Base-by-base conservation (phyloP, 306 rosid genomes). In the Dryas alaskensis region DNA sequence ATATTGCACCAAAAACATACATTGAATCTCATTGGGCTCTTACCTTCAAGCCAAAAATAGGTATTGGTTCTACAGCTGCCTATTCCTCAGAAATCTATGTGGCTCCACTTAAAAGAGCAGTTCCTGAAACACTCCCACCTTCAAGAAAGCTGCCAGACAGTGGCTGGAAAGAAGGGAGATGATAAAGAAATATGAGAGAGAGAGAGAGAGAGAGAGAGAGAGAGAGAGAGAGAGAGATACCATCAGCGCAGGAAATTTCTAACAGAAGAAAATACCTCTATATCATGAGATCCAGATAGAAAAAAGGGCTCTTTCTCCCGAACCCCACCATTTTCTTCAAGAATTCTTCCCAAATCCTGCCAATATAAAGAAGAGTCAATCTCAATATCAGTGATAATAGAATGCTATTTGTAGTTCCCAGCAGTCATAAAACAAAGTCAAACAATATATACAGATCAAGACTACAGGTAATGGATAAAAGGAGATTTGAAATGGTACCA, bases 221-320 rank as follows among this genome's bases (percentile, higher is more conserved):
- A 72, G 74, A 66, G 49, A 27, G 59, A 6, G 62, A 72, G 37
- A 31, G 37, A 31, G 16, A 39, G 14, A 6, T 43, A 69, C 51
- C 50, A 69, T 53, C n/a, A 53, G 49, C 45, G 10, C 22, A 55
- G 39, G 6, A 42, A 54, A 6, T 0, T 70, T 55, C 65, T 54
- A 19, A 60, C 14, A 42, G 65, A 65, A 4, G 65, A 72, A 68
- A 54, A 68, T 84, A 91, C 98, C 98, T 94, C 94, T 70, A 70
- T 78, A 67, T 74, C 90, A 78, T 72, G 67, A 78, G 66, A 73
- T 78, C 79, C 80, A 65, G 86, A 79, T 72, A 94, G 97, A n/a
- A 81, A 87, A 86, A 94, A 94, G 3, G 98, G 98, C 58, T 94
- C 97, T 39, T 81, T 92, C 84, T 89, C 95, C 76, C 76, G 74